Evolutionary conservation across 768 basidiomycete species (phyloP).

Genomic region (Suillus americanus): DNA sequence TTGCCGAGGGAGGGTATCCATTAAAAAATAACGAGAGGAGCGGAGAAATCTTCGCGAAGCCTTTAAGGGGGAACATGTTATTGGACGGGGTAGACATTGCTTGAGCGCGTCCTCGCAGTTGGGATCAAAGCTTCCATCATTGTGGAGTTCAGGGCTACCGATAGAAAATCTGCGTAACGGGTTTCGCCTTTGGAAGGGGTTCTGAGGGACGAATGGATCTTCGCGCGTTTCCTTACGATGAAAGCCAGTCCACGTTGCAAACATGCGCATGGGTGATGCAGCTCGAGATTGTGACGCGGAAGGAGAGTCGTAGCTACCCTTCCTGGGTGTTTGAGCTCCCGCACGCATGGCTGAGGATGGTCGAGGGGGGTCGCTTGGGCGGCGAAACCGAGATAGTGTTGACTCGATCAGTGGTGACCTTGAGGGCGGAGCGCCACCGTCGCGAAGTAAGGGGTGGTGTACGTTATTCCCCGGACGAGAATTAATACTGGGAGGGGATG

Average conservation of each 20-base stretch:
- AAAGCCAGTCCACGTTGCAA: constrained; percentile 54
- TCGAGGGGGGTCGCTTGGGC: constrained; percentile 1
- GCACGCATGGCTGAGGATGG: constrained; percentile 15
- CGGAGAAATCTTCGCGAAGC: constrained; percentile 18
- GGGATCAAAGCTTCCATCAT: constrained; percentile 17
- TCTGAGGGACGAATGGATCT: constrained; percentile 55
- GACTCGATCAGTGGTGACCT: constrained; percentile 7
- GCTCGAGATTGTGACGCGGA: constrained; percentile 41
- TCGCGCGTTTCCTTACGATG: constrained; percentile 50
- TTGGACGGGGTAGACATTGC: constrained; percentile 21
- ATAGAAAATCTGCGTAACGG: constrained; percentile 23
- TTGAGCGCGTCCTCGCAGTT: constrained; percentile 21
- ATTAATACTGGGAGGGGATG: constrained; percentile 33
- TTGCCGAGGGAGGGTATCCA: constrained; percentile 43
- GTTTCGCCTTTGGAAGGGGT: constrained; percentile 46
- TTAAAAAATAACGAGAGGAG: constrained; percentile 23
- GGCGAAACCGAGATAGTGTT: constrained; percentile 7
- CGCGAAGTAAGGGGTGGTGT: constrained; percentile 23
- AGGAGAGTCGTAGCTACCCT: constrained; percentile 27
- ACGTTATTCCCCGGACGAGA: constrained; percentile 33
- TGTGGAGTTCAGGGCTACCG: constrained; percentile 16
- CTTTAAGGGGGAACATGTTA: constrained; percentile 15
- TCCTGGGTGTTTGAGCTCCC: constrained; percentile 18
- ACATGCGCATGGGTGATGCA: constrained; percentile 58
- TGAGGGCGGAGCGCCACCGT: constrained; percentile 9